phyloP scores from a whole-genome alignment of 2,329 filamentous ascomycete genomes.

The Colletotrichum siamense region DNA sequence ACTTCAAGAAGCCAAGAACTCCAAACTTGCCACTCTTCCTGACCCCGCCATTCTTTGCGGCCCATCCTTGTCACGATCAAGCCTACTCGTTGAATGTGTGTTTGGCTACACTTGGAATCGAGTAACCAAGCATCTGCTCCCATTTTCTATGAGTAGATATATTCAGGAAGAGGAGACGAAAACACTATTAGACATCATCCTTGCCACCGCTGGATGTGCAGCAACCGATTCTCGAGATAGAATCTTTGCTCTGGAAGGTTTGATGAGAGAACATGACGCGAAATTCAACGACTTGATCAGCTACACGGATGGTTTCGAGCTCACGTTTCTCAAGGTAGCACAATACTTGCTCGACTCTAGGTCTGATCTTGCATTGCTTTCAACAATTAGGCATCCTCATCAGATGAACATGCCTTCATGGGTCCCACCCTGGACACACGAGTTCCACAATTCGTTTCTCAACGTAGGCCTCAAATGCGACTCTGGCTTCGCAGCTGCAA shows the following conservation, averaged over 20 bases:
- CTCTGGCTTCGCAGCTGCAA: no score
- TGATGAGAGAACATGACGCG: not conserved
- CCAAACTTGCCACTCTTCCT: not conserved
- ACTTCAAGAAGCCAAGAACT: not conserved
- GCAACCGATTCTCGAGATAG: not conserved
- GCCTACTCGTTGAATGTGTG: rapidly evolving
- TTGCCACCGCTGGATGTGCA: no score
- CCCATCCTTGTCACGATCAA: rapidly evolving
- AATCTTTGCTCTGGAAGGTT: not conserved
- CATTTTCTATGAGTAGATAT: no score
- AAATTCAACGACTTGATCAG: not conserved
- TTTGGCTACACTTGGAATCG: no score
- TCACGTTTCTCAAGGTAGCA: not conserved
- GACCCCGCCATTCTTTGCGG: not conserved
- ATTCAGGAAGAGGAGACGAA: no score
- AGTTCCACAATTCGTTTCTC: no score
- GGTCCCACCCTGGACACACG: not conserved
- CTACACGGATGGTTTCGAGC: rapidly evolving
- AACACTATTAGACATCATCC: no score
- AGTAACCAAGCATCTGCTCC: no score
- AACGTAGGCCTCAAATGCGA: no score
- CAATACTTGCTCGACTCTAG: not conserved
- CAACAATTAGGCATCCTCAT: not conserved
- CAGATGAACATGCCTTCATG: not conserved
- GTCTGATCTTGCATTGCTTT: no score